Evolutionary conservation across 2,329 filamentous ascomycete genomes (phyloP), one percentile per base, ranked within the genome.

Genomic region (Xenosphaeropsis pyriputrescens): DNA sequence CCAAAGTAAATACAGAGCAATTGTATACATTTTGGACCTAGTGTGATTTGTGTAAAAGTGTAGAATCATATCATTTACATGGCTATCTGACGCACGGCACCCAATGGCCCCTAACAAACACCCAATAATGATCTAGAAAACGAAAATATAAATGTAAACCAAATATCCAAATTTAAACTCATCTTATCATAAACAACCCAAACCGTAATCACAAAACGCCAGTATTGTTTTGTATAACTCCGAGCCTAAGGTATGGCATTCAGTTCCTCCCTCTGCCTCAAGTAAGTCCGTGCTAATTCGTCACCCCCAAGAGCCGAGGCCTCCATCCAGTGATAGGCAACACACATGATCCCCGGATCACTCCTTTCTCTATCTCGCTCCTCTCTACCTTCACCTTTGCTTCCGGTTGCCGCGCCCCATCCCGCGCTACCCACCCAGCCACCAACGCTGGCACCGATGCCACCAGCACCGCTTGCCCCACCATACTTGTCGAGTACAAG

Each of bases 321-420:
- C 61, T 89, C 85, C 86, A 96, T 95, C 88, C 89, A 96, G 64
- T 96, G 89, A 59, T 93, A 78, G 8, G 89, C 89, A 40, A 94
- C 75, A 51, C 88, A 95, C 83, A 96, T 91, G 32, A 86, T 76
- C 38, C 80, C 80, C 2, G 85, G 84, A 55, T 95, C 85, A 42
- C 79, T 86, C 47, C 85, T 68, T 38, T 65, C 59, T 13, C 69
- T 65, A 49, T 80, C 73, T 38, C 70, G 64, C 31, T 70, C 70
- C 45, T 65, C 66, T 26, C 22, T 26, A 44, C 65, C 62, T 53
- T 72, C 38, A 37, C 56, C 56, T 26, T 26, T 26, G 8, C 22
- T 26, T 6, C 22, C 22, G 8, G 22, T 9, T 26, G 22, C 22
- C 12, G 22, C 22, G 22, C 22, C 22, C 22, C 22, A 26, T 29